Evolutionary conservation across 2,329 filamentous ascomycete genomes (phyloP), one percentile per base, ranked within the genome.

Genomic region (Stagonosporopsis chrysanthemi): DNA sequence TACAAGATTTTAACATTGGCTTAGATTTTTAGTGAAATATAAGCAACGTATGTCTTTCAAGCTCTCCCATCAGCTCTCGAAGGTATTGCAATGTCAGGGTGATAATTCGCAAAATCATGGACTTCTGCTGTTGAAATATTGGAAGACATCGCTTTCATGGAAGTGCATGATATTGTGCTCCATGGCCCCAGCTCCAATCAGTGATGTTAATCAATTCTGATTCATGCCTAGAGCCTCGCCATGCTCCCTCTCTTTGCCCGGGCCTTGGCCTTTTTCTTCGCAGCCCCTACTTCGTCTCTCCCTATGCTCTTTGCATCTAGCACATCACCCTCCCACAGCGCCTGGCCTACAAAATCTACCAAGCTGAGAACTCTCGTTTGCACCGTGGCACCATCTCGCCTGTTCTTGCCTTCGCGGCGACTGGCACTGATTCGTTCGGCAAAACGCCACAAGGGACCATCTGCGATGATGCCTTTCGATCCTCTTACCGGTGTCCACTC

Each of bases 391-490:
- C 93, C 93, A 74, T 99, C 95, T n/a, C 94, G 84, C 22, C 95
- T 82, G 74, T 98, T 97, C 85, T 98, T 99, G 8, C 95, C 95
- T 79, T 98, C 95, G 40, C 94, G 84, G 29, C 95, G 83, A 41
- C 87, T 90, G 46, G 86, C 84, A 7, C 92, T 91, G 62, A 99
- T 97, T 71, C 88, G 85, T 75, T 97, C 92, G 4, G 90, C 94
- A 69, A 98, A 96, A 53, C 92, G 87, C 95, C 95, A 99, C 6
- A 99, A 80, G 58, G 87, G 86, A 0, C 94, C 95, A 15, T 88
- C 82, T 0, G 91, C 84, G 2, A 87, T 71, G 75, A 79, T 14
- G 86, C 88, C 0, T 84, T 90, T 9, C 75, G 61, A 0, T 78
- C 75, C 55, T 26, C 93, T 84, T 7, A 82, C 77, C 0, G 91